Evolutionary conservation across 371 early-diverging fungal species (phyloP).

Genomic region (Mucor saturninus): DNA sequence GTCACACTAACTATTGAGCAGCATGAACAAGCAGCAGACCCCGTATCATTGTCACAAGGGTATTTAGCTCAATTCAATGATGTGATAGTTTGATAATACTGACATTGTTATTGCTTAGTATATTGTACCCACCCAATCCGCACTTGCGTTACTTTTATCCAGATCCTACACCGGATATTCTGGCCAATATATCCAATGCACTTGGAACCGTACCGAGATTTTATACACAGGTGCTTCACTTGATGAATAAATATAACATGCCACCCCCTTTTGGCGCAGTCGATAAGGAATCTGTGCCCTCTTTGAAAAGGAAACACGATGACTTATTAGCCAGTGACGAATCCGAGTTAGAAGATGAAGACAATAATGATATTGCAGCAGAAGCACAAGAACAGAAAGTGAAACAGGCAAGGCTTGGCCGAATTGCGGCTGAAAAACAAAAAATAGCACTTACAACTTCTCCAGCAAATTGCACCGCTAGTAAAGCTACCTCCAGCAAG

Average conservation of each 20-base stretch:
- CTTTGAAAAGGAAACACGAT: constrained; percentile 42
- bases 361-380: constrained; percentile 12
- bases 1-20: constrained; percentile 16
- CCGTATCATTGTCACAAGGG: constrained; percentile 16
- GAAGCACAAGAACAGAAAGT: constrained; percentile 31
- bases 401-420: constrained; percentile 21
- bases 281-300: constrained; percentile 36
- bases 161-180: constrained; percentile 56
- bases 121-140: constrained; percentile 55
- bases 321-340: constrained; percentile 58
- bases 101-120: not conserved
- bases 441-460: constrained; percentile 13
- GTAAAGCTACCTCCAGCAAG: not conserved
- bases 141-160: constrained; percentile 58
- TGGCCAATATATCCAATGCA: constrained; percentile 56
- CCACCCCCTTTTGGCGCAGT: constrained; percentile 66
- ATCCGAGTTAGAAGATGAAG: constrained; percentile 61
- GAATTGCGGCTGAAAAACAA: constrained; percentile 33
- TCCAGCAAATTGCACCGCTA: not conserved
- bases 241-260: constrained; percentile 77
- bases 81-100: not conserved
- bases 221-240: constrained; percentile 69
- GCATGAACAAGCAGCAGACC: constrained; percentile 17
- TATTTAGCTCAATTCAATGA: not conserved
- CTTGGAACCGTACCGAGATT: constrained; percentile 59